phyloP scores from a whole-genome alignment of 257 asterid species.

The Craterostigma plantagineum region DNA sequence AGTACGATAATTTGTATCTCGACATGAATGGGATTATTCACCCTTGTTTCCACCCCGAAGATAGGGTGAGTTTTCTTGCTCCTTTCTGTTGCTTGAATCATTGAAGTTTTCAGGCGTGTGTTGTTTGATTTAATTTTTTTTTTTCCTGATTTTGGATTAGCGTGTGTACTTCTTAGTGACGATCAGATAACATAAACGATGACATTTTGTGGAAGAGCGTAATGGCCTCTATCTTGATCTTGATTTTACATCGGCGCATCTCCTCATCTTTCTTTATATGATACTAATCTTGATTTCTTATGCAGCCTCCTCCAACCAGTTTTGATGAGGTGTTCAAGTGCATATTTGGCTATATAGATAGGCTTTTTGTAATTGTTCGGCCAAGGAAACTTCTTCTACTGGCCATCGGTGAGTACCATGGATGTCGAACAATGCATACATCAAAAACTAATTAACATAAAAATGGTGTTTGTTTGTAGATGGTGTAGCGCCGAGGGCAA shows the following conservation, averaged over 20 bases:
- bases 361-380: slow-evolving; percentile 88
- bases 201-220: too few relatives aligned
- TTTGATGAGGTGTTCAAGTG: slow-evolving; percentile 90
- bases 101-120: too few relatives aligned
- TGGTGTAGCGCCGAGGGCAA: slow-evolving; percentile 62
- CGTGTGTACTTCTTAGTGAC: too few relatives aligned
- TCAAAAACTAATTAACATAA: slow-evolving; percentile 1
- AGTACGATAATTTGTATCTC: slow-evolving; percentile 73
- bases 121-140: too few relatives aligned
- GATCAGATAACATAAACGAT: too few relatives aligned
- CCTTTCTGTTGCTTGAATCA: neutral
- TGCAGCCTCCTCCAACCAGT: slow-evolving; percentile 94
- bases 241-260: too few relatives aligned
- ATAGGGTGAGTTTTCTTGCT: slow-evolving; percentile 58
- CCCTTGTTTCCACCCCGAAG: slow-evolving; percentile 96
- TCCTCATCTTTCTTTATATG: too few relatives aligned
- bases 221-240: too few relatives aligned
- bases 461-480: slow-evolving; percentile 18
- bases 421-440: neutral
- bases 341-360: slow-evolving; percentile 87
- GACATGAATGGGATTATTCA: slow-evolving; percentile 94
- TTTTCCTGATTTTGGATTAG: too few relatives aligned
- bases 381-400: slow-evolving; percentile 84
- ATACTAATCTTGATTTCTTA: slow-evolving; percentile 7
- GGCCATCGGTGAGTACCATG: slow-evolving; percentile 80